Evolutionary conservation across 495 filamentous ascomycete species (phyloP), one percentile per base, ranked within the genome.

Genomic region (Pseudotulostoma volvatum): DNA sequence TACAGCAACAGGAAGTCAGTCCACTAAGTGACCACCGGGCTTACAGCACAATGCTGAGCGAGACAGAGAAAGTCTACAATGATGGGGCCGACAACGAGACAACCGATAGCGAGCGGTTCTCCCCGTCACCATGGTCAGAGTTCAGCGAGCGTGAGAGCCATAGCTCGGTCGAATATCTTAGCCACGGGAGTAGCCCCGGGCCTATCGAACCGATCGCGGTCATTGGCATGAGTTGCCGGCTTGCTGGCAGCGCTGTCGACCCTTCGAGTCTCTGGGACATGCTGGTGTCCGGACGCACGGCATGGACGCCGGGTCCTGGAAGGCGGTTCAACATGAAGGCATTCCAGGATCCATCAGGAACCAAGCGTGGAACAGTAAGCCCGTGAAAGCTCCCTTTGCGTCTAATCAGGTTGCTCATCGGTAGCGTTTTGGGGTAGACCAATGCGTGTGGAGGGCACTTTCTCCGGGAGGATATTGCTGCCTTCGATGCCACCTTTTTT

Each of bases 401-500:
- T 34, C 5, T 34, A 17, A 13, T 18, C 14, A 21, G 14, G 35
- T 20, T 13, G 1, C 25, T 5, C 20, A 21, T 3, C 7, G 25
- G 15, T 37, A 37, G 9, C 25, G 9, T 7, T 13, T 16, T 7
- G 25, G 15, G 20, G 9, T 28, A 42, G 40, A 42, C 40, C 16
- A 20, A 42, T 18, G 23, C 34, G 7, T 43, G 40, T 15, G 54
- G 53, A 0, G 63, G 61, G 2, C 60, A 67, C 36, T 64, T 67
- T 45, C 43, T 80, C 4, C 52, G 69, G 2, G 60, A 71, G 31
- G 66, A 77, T 44, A 46, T 68, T 9, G 56, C 56, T n/a, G 47
- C 51, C 1, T 80, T 80, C 40, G 75, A 80, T 44, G 60, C 72
- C 0, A 39, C 51, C 7, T 73, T 80, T 44, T 80, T 79, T 50